phyloP scores from a whole-genome alignment of 352 stramenopile genomes.

The Thalassiosira livingstoniorum region DNA sequence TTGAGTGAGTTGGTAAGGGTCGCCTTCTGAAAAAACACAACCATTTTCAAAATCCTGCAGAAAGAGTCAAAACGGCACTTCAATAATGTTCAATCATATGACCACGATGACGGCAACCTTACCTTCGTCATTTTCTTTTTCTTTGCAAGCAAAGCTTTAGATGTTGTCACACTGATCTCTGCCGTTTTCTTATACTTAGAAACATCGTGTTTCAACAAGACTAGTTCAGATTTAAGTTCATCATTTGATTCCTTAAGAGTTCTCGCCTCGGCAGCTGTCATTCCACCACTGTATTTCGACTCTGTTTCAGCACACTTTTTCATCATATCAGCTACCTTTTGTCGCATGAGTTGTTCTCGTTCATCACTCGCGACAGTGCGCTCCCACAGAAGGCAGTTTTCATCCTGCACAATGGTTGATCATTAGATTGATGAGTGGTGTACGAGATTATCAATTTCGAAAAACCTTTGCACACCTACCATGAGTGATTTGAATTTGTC shows the following conservation, averaged over 20 bases:
- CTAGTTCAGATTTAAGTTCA: constrained; percentile 3
- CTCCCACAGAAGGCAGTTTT: constrained; percentile 16
- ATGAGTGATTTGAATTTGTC: constrained; percentile 7
- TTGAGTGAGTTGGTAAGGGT: too few species aligned
- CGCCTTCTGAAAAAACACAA: too few species aligned
- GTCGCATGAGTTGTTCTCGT: constrained; percentile 3
- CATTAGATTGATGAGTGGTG: not conserved
- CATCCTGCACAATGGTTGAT: not conserved
- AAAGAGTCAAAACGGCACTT: not conserved
- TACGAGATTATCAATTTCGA: too few species aligned
- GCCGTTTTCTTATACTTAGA: not conserved
- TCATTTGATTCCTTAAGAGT: constrained; percentile 1
- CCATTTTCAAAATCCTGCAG: not conserved
- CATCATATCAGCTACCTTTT: not conserved
- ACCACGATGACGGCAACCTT: not conserved
- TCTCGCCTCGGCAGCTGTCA: constrained; percentile 7
- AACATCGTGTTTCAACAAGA: not conserved
- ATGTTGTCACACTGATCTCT: not conserved
- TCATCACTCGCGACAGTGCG: constrained; percentile 8
- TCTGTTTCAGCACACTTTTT: not conserved
- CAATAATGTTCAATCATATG: not conserved
- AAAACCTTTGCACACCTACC: constrained; percentile 10
- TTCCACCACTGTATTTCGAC: constrained; percentile 5
- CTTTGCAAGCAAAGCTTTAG: not conserved
- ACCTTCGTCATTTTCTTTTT: not conserved